phyloP scores from a whole-genome alignment of 305 asterid genomes.

The Fraxinus ornus region DNA sequence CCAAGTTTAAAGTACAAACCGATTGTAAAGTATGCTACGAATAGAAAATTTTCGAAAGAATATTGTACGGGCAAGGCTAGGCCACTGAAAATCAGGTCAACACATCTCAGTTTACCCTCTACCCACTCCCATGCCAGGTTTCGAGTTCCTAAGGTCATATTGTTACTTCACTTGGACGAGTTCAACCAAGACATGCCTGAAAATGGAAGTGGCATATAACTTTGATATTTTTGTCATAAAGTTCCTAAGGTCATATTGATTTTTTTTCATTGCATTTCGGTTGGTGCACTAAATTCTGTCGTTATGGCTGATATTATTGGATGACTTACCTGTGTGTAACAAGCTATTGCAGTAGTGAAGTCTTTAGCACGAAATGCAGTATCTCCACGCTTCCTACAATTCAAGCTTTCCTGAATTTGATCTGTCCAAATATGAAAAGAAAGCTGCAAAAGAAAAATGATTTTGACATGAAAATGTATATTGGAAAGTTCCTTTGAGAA shows the following conservation, averaged over 20 bases:
- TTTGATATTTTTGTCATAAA: neutral
- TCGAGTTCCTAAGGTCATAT: neutral
- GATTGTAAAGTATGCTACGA: neutral
- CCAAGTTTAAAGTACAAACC: neutral
- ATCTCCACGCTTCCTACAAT: conserved; percentile 46
- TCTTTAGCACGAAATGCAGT: conserved; percentile 42
- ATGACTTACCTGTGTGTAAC: conserved; percentile 40
- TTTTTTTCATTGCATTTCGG: neutral
- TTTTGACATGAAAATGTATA: neutral
- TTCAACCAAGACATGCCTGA: neutral
- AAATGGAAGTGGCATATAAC: neutral
- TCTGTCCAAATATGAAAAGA: conserved; percentile 52
- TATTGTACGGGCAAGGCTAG: neutral
- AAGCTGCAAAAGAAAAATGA: conserved; percentile 34
- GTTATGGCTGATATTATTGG: neutral
- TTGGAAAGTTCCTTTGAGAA: neutral
- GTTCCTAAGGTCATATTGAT: no score
- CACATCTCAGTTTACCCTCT: neutral
- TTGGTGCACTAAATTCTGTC: neutral
- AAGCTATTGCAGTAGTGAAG: conserved; percentile 37
- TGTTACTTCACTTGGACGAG: neutral
- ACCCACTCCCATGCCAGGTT: neutral
- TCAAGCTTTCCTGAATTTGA: conserved; percentile 44
- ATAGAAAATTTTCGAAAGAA: neutral
- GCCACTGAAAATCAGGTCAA: neutral